Conservation (phyloP, 495 filamentous ascomycete genomes). For the Penicillium mononematosum region DNA sequence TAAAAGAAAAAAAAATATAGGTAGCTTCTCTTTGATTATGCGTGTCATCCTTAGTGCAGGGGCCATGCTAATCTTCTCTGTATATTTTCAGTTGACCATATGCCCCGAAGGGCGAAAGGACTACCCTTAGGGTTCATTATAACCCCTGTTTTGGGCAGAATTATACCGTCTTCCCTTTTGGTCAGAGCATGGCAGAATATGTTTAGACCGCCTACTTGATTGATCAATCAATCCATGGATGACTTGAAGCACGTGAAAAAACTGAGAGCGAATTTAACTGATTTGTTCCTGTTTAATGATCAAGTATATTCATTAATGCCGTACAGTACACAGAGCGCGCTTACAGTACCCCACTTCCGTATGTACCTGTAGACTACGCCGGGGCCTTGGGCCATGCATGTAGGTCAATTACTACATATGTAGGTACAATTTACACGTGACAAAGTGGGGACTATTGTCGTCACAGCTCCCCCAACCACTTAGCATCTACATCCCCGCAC, state of each 20-base stretch:
- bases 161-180: neutral
- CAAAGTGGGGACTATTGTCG: conserved; percentile 7
- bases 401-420: neutral
- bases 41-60: conserved; percentile 99
- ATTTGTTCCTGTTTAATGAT: neutral
- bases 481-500: conserved; percentile 5
- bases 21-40: conserved; percentile 96
- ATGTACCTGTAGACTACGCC: neutral
- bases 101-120: conserved; percentile 60
- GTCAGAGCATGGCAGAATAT: neutral
- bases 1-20: conserved; percentile 59
- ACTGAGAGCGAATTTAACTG: too few species aligned
- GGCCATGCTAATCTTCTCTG: conserved; percentile 99
- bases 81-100: conserved; percentile 81
- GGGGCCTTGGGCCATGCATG: neutral
- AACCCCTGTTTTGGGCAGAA: neutral
- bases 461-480: conserved; percentile 5
- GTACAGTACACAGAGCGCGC: neutral
- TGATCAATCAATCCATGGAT: neutral
- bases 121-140: neutral
- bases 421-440: neutral
- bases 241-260: neutral
- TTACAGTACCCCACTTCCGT: neutral
- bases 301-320: neutral
- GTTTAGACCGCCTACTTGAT: neutral